Evolutionary conservation across 2,329 filamentous ascomycete genomes (phyloP), one percentile per base, ranked within the genome.

Genomic region (Trichoderma simmonsii): DNA sequence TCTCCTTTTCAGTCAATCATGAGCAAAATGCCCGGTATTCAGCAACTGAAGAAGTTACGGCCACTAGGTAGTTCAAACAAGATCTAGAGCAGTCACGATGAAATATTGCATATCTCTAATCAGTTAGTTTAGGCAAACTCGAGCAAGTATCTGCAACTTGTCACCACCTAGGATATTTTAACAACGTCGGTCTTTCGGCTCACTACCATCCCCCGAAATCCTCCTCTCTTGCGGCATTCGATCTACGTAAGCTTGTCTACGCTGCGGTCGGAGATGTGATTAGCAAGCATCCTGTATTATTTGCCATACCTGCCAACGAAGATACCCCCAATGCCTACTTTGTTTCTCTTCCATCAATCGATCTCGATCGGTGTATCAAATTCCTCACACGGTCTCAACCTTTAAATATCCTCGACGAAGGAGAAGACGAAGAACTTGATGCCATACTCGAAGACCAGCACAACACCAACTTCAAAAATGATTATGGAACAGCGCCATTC

Each of bases 131-230:
- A 84, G 83, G 84, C 57, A 79, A 78, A 26, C 75, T 85, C 54
- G 84, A 86, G 76, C 81, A 82, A 60, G 83, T 81, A 75, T 85
- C 83, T 6, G 83, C 83, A 2, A 74, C 80, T 9, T 80, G 82
- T 43, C 83, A 86, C 67, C 77, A 83, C 63, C 73, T 84, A 3
- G 78, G 78, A 0, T 82, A 83, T 65, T 86, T 85, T 76, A 79
- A 80, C 65, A 86, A 84, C 74, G 82, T 84, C 30, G 81, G 79
- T 8, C 76, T 85, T 28, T 78, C 81, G 26, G 83, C 81, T 62
- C 79, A 77, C 15, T 84, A 83, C 75, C 76, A 72, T 8, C 73
- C 81, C 0, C 71, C 34, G 24, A 12, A 1, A 15, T 26, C 24
- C 4, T 28, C 21, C 0, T 36, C 34, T 18, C 4, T 36, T 3